These are phyloP conservation scores for Saccharomyces hybrid DNA, from an alignment of 1,139 yeast species.

Conservation along the genomic window DNA sequence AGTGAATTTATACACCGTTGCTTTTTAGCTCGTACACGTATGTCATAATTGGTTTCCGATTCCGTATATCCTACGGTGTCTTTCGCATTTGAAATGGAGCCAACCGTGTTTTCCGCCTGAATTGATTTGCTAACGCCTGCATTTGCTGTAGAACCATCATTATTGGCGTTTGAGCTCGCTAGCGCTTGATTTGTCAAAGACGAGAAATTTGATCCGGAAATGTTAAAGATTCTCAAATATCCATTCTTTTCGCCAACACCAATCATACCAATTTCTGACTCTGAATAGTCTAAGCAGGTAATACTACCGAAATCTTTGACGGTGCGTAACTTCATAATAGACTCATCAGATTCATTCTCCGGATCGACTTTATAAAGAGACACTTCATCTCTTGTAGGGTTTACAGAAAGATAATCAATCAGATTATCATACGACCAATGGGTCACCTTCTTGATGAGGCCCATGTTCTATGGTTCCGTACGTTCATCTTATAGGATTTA, in stretches of 20 bases:
- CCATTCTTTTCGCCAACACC: conserved; percentile 76
- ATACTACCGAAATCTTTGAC: conserved; percentile 64
- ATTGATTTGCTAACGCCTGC: conserved; percentile 5
- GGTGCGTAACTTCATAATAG: conserved; percentile 43
- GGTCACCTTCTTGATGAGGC: conserved; percentile 27
- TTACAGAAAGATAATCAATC: conserved; percentile 31
- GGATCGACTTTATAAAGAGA: conserved; percentile 32
- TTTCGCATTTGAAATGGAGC: neutral
- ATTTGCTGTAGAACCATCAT: neutral
- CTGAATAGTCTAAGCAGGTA: conserved; percentile 64
- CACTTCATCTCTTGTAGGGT: conserved; percentile 34
- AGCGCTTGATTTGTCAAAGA: neutral
- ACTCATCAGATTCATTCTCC: conserved; percentile 34
- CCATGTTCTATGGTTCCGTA: conserved; percentile 16
- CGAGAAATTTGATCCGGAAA: conserved; percentile 27
- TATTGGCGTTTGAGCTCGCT: neutral
- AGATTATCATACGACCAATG: conserved; percentile 28
- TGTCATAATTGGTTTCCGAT: conserved; percentile 13
- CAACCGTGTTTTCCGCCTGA: neutral
- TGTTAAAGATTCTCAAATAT: conserved; percentile 54
- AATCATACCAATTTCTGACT: conserved; percentile 47
- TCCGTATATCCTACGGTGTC: conserved; percentile 10
- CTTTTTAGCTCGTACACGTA: conserved; percentile 51
- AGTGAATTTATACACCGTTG: conserved; percentile 69
- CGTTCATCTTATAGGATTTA: neutral